Conservation (phyloP, 2,329 filamentous ascomycete species). For the Graphium sp. region DNA sequence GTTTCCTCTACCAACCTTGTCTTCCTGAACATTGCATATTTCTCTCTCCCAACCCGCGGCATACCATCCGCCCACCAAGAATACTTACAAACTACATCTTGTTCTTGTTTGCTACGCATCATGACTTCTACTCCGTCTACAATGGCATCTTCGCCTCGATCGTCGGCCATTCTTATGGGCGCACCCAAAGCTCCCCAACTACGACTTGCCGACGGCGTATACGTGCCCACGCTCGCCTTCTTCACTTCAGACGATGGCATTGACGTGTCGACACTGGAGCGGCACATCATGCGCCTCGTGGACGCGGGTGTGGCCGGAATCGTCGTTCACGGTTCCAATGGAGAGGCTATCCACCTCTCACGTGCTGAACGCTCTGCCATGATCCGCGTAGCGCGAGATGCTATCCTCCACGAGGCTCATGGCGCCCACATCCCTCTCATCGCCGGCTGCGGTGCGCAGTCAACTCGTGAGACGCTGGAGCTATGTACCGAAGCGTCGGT, state of each 20-base stretch:
- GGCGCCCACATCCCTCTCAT: slow-evolving; percentile 53
- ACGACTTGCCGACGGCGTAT: slow-evolving; percentile 35
- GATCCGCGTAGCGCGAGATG: slow-evolving; percentile 51
- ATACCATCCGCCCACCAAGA: too few relatives aligned
- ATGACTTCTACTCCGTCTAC: too few relatives aligned
- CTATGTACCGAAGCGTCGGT: slow-evolving; percentile 52
- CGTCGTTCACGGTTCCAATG: slow-evolving; percentile 66
- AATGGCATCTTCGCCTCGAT: too few relatives aligned
- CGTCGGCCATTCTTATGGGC: too few relatives aligned
- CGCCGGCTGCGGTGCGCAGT: slow-evolving; percentile 60
- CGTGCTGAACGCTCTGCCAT: slow-evolving; percentile 53
- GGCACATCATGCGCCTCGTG: slow-evolving; percentile 50
- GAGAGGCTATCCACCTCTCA: slow-evolving; percentile 65
- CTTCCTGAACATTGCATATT: too few relatives aligned
- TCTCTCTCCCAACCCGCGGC: too few relatives aligned
- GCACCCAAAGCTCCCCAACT: slow-evolving; percentile 3
- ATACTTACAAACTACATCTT: too few relatives aligned
- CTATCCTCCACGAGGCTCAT: slow-evolving; percentile 42
- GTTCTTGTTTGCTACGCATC: too few relatives aligned
- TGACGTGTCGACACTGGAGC: slow-evolving; percentile 42
- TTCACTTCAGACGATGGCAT: slow-evolving; percentile 52
- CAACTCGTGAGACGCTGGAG: slow-evolving; percentile 56
- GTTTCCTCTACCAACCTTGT: too few relatives aligned
- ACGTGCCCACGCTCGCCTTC: slow-evolving; percentile 61
- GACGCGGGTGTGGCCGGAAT: slow-evolving; percentile 60